Evolutionary conservation across 1,139 yeast species (phyloP), one percentile per base, ranked within the genome.

Genomic region (Waltiozyma sp.): DNA sequence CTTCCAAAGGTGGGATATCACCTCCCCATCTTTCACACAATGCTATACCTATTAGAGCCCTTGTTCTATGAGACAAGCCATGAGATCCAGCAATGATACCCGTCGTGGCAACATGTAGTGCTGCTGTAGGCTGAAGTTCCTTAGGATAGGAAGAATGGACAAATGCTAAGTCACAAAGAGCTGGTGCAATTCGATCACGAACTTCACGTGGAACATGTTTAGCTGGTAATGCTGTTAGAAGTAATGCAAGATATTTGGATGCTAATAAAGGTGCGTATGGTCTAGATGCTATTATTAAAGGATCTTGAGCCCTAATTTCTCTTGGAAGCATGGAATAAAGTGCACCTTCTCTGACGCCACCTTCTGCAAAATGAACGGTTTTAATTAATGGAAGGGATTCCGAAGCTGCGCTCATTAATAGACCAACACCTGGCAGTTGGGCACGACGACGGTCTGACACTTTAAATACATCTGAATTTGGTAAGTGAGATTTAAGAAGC

Each of bases 1-100:
- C 70, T 47, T 73, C 77, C 38, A 63, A 58, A 39, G 70, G 73
- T 11, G 84, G 80, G n/a, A 79, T 62, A 50, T 78, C 84, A 2
- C 81, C 84, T 31, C 87, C 87, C 87, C 87, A 80, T 50, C 88
- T 65, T 52, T 79, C 82, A 59, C 85, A 76, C 23, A 80, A 62
- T 2, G 85, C 83, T 35, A 80, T 68, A 0, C 87, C 87, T 13
- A 80, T 68, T 41, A 80, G 60, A 0, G 84, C 84, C 43, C 86
- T 64, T 2, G 75, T 74, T 50, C 77, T 70, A 55, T 80, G 87
- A 1, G 83, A 73, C 38, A 80, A 60, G 4, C 87, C 88, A 54
- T 79, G 84, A 4, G 80, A 70, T 0, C 85, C 85, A 0, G 86
- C 76, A 41, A 80, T 71, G 18, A 77, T 70, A 15, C 88, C 88